phyloP scores from a whole-genome alignment of 129 eudicot species.

The Escallonia herrerae region DNA sequence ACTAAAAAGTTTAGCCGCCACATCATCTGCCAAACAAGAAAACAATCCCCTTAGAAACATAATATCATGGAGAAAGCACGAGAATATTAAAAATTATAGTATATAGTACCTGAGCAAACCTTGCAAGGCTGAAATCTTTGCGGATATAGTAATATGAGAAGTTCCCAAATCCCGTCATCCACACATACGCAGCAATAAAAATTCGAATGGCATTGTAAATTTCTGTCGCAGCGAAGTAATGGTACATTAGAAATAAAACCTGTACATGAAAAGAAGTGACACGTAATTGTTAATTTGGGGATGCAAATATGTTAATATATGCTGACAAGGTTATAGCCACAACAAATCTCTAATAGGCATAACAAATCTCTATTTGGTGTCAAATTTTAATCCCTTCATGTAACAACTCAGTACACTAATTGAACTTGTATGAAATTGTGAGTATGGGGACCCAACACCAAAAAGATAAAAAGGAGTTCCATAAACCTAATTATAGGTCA shows the following conservation, averaged over 20 bases:
- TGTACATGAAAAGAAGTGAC: constrained; percentile 17
- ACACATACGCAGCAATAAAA: constrained; percentile 86
- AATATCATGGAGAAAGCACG: neutral
- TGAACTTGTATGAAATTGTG: no score
- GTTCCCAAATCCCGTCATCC: constrained; percentile 97
- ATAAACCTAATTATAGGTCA: no score
- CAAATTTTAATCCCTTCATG: no score
- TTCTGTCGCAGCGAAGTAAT: constrained; percentile 85
- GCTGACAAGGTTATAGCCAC: no score
- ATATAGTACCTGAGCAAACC: constrained; percentile 71
- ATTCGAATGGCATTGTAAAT: constrained; percentile 72
- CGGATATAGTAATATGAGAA: constrained; percentile 87
- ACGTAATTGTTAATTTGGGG: no score
- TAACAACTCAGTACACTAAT: no score
- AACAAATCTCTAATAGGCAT: no score
- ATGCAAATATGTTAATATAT: no score
- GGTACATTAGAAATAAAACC: constrained; percentile 84
- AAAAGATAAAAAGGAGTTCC: no score
- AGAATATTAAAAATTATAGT: neutral
- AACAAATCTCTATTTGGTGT: no score
- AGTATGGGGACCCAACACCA: no score
- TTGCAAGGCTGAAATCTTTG: constrained; percentile 81
- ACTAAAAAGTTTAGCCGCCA: constrained; percentile 91
- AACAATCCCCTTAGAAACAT: constrained; percentile 6
- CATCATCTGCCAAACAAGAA: constrained; percentile 64